Evolutionary conservation across 2,329 filamentous ascomycete genomes (phyloP).

Genomic region (Hymenoscyphus infarciens): DNA sequence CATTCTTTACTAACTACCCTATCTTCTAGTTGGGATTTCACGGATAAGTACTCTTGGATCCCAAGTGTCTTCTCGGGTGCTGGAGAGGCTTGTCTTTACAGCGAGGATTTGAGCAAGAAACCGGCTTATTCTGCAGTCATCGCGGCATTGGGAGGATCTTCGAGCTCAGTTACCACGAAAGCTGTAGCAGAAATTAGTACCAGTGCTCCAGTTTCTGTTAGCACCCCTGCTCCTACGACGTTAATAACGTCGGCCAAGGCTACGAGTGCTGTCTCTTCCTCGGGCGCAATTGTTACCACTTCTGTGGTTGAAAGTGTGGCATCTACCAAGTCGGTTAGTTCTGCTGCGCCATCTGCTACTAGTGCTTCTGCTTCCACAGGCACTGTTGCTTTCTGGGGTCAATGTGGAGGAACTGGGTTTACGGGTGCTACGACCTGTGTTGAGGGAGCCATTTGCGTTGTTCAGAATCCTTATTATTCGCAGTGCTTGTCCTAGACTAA

Average conservation of each 20-base stretch:
- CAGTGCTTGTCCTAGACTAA: conserved; percentile 11
- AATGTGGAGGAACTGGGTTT: conserved; percentile 27
- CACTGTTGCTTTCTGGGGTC: conserved; percentile 21
- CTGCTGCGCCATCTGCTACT: conserved; percentile 12
- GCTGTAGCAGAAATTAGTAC: neutral
- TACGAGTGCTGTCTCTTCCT: neutral
- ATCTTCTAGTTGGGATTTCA: conserved; percentile 34
- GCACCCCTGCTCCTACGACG: conserved; percentile 5
- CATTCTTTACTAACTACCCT: too few species aligned
- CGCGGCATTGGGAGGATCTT: conserved; percentile 30
- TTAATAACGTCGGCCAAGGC: neutral
- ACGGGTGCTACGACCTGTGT: conserved; percentile 22
- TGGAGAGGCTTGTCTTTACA: conserved; percentile 43
- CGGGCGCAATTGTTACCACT: neutral
- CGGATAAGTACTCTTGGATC: conserved; percentile 40
- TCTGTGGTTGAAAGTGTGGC: neutral
- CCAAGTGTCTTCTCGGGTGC: conserved; percentile 40
- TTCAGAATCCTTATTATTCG: conserved; percentile 21
- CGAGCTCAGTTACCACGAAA: neutral
- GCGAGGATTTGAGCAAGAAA: conserved; percentile 41
- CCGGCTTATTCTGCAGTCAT: conserved; percentile 42
- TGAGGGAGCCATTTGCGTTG: conserved; percentile 23
- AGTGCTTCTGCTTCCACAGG: conserved; percentile 7
- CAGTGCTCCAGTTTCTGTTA: neutral
- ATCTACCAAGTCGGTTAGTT: conserved; percentile 1